Percentiles rank a stretch among this genome's conserved stretches.
Conservation (phyloP, 164 flowering plant genomes). For the Stephania japonica region DNA sequence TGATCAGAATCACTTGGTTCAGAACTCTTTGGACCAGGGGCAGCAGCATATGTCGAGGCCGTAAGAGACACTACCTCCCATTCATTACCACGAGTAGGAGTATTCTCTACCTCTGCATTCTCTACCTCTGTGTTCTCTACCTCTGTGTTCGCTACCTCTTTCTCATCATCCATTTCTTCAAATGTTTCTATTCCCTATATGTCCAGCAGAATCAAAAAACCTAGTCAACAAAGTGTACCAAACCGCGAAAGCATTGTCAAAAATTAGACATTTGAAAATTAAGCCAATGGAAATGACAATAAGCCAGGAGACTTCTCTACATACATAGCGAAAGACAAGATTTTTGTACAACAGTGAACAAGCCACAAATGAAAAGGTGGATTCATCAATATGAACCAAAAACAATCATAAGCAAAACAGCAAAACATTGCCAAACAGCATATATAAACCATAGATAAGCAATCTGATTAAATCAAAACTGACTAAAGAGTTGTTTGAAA, state of each 20-base stretch:
- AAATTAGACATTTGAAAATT: not conserved
- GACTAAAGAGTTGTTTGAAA: not conserved
- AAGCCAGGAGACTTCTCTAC: not conserved
- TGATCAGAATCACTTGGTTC: conserved; percentile 32
- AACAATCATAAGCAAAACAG: not conserved
- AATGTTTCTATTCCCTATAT: conserved; percentile 13
- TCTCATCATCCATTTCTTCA: conserved; percentile 38
- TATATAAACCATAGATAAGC: not conserved
- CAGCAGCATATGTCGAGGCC: conserved; percentile 88
- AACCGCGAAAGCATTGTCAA: not conserved
- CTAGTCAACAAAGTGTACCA: not conserved
- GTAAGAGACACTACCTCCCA: conserved; percentile 99
- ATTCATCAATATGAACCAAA: not conserved
- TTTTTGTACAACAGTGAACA: not conserved
- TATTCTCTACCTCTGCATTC: conserved; percentile 90
- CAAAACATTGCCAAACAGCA: not conserved
- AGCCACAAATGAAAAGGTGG: not conserved
- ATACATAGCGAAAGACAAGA: not conserved
- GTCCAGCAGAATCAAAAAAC: not conserved
- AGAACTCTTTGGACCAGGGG: conserved; percentile 56
- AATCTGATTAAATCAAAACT: not conserved
- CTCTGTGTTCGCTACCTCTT: conserved; percentile 36
- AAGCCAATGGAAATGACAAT: not conserved
- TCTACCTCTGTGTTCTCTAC: conserved; percentile 60
- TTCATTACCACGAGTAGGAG: conserved; percentile 68